Base-by-base conservation (phyloP, 1,284 basidiomycete genomes). In the Mycena sp. region DNA sequence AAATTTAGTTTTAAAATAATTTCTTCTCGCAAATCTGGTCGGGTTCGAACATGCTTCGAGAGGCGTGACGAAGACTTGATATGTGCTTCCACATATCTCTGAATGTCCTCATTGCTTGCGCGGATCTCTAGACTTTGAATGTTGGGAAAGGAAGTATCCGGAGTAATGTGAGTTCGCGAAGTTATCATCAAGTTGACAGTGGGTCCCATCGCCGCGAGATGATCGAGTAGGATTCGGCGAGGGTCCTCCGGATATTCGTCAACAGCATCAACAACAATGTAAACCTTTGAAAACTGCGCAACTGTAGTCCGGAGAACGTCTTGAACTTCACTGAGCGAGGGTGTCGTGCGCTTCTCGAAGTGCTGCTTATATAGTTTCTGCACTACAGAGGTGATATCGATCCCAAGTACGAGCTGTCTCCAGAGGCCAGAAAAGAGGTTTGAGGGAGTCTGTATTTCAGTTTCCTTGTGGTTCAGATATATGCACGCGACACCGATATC, bases 401-500 rank as follows among this genome's bases (percentile, higher is more conserved):
- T 26, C 9, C 23, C 40, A 2, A 50, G 9, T 4, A 26, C 48
- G 11, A 58, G 46, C 29, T 58, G 48, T 30, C 26, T 28, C 45
- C 38, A 51, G n/a, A 58, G 26, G 21, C 35, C 32, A 4, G 26
- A 46, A 21, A 58, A 38, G 6, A 58, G 37, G 19, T 51, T 50
- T 16, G 11, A 6, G 10, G 19, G 19, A 2, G 57, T 43, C 12
- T 58, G 57, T 2, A 23, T n/a, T 16, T 51, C 57, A 14, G 21
- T 43, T 50, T 58, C 44, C 35, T 48, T 37, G 43, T 57, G 44
- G 35, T 57, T 57, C 21, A 57, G 32, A 38, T 57, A 57, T 3
- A 57, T 6, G 21, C 30, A 28, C 6, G 56, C 48, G 35, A 43
- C 46, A 11, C 3, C 45, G 26, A 6, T 23, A 16, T 23, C 41